Conservation (phyloP, 495 filamentous ascomycete genomes). For the Astrocystis sublimbata region DNA sequence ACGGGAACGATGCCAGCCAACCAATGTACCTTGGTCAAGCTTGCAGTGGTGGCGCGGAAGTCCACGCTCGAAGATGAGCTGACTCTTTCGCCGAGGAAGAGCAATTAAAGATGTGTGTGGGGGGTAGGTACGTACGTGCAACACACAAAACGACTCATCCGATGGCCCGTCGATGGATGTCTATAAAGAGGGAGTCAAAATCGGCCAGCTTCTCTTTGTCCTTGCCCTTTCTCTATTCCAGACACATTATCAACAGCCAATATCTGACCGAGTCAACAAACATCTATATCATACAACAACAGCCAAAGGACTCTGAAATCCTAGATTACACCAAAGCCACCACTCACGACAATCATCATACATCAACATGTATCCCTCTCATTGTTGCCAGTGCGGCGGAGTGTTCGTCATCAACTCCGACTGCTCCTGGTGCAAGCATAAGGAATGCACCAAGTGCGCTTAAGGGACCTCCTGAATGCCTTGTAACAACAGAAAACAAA, state of each 20-base stretch:
- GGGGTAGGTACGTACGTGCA: not conserved
- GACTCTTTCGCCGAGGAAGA: conserved; percentile 9
- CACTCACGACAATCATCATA: not conserved
- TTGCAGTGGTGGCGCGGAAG: not conserved
- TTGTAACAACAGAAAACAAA: not conserved
- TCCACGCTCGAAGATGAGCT: conserved; percentile 12
- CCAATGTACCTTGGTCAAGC: not conserved
- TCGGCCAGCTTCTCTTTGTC: not conserved
- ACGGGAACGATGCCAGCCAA: conserved; percentile 8
- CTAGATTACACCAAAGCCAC: not conserved
- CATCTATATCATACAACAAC: not conserved
- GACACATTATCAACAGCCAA: not conserved
- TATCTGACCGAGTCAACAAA: not conserved
- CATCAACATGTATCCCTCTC: conserved; percentile 38
- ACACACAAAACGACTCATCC: conserved; percentile 7
- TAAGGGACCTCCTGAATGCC: conserved; percentile 21
- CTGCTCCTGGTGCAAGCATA: conserved; percentile 47
- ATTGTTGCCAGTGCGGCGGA: conserved; percentile 50
- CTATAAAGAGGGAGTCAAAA: conserved; percentile 11
- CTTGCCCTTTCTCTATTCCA: not conserved
- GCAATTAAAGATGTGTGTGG: conserved; percentile 13
- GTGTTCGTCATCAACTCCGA: conserved; percentile 51
- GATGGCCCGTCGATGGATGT: conserved; percentile 5
- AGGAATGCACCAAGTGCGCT: conserved; percentile 44
- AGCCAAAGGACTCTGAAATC: not conserved